A percentile compares a stretch with the other conserved stretches of the same genome.
Conservation (phyloP, 306 rosid species). For the Citrullus mucosospermus region DNA sequence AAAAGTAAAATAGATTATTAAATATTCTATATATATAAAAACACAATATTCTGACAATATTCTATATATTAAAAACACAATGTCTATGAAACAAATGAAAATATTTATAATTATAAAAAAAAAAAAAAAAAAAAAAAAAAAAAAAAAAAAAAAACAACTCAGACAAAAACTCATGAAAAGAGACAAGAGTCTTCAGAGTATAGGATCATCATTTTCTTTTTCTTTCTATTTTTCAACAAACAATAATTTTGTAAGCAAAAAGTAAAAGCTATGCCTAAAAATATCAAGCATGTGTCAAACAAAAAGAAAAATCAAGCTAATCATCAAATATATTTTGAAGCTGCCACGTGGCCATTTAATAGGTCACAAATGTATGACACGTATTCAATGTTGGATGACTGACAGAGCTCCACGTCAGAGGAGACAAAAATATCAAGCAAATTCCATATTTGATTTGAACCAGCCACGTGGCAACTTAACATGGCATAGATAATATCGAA, state of each 20-base stretch:
- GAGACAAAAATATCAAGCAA: neutral
- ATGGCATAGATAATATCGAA: neutral
- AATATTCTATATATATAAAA: no score
- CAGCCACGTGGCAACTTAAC: neutral
- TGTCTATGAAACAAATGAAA: no score
- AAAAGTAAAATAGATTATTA: no score
- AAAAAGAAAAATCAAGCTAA: neutral
- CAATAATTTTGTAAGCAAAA: neutral
- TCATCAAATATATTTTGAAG: neutral
- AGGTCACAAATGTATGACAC: neutral
- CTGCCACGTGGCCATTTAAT: neutral
- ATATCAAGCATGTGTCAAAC: neutral
- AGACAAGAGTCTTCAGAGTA: no score
- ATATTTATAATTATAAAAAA: no score
- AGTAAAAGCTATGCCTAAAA: neutral
- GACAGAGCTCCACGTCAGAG: neutral
- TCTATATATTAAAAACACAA: no score
- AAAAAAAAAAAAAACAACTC: no score
- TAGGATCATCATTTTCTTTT: no score
- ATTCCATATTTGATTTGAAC: neutral
- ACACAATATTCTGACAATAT: no score
- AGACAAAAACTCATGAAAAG: no score
- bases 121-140: no score
- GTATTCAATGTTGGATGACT: neutral
- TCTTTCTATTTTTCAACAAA: no score